Base-by-base conservation (phyloP, 2,329 filamentous ascomycete genomes). In the Sarocladium strictum region DNA sequence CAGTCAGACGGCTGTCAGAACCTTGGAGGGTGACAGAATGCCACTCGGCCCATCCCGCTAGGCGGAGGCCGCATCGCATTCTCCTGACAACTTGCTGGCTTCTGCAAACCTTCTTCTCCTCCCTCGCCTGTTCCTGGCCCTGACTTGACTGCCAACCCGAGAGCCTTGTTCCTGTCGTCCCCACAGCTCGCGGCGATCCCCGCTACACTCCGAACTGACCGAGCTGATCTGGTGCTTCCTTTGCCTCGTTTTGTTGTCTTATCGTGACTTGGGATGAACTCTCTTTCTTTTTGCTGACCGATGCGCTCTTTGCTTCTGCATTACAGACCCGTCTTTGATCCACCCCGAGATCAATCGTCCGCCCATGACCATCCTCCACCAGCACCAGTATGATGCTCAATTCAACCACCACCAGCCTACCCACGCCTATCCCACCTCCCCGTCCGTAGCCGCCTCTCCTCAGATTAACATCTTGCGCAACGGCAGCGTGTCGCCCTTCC, bases 401-500 rank as follows among this genome's bases (percentile, higher is more conserved):
- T 68, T 70, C 50, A 69, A 69, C 53, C 70, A 73, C 57, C 56
- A 55, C 14, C 71, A 74, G 26, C 68, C 70, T 49, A 69, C 70
- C 54, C 70, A 74, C 56, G 69, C 69, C 15, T 83, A 78, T 65
- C 79, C 82, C 41, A 73, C 80, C 41, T 89, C 86, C 1, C 86
- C 87, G 3, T 81, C 81, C n/a, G 76, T 81, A 53, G 82, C 83
- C 37, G 78, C 81, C 15, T 77, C 72, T 33, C 78, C 73, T 26
- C 78, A 73, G 71, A 74, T 59, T 62, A 72, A 59, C 64, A 69
- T 67, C 66, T 68, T 73, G 62, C 74, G 83, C 62, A 76, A 73
- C 54, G 79, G 76, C 58, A 84, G 79, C 64, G 76, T 81, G 14
- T 89, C 87, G n/a, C 87, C 87, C 2, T 76, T 86, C 27, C 47